These are phyloP conservation scores for Fusarium sp. DNA, from an alignment of 2,329 filamentous ascomycete genomes.

Conservation along the genomic window DNA sequence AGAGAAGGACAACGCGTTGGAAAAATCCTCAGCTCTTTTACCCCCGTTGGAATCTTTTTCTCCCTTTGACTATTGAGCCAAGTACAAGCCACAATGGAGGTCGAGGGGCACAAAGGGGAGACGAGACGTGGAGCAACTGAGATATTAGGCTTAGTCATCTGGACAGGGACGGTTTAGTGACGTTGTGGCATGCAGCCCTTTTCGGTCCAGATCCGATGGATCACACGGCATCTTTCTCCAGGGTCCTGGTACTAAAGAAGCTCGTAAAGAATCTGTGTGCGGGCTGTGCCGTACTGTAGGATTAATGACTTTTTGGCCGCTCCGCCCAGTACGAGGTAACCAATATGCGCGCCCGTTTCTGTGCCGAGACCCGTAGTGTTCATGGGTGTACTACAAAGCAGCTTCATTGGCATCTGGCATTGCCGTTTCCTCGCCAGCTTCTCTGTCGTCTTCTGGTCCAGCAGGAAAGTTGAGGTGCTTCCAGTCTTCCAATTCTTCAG, in stretches of 20 bases:
- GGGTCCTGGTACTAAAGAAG: slow-evolving; percentile 16
- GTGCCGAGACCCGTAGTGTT: background rate
- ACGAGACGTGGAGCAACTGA: slow-evolving; percentile 41
- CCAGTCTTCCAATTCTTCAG: slow-evolving; percentile 95
- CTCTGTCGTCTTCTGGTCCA: slow-evolving; percentile 45
- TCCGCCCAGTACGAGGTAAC: slow-evolving; percentile 9
- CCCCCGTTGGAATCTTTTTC: slow-evolving; percentile 29
- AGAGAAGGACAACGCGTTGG: slow-evolving; percentile 6
- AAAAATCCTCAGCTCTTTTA: slow-evolving; percentile 4
- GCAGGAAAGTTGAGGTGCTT: slow-evolving; percentile 81
- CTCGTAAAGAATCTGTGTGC: slow-evolving; percentile 26
- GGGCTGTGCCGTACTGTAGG: slow-evolving; percentile 22
- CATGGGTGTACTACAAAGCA: slow-evolving; percentile 19
- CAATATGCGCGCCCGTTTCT: background rate
- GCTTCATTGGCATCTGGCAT: slow-evolving; percentile 25
- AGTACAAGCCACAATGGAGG: slow-evolving; percentile 22
- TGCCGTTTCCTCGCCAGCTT: slow-evolving; percentile 35
- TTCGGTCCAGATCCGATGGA: slow-evolving; percentile 16
- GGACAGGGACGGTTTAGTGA: slow-evolving; percentile 17
- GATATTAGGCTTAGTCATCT: slow-evolving; percentile 35
- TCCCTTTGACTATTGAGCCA: slow-evolving; percentile 35
- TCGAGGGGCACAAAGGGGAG: slow-evolving; percentile 42
- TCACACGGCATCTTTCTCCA: slow-evolving; percentile 17
- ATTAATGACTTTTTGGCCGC: slow-evolving; percentile 12
- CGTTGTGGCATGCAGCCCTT: slow-evolving; percentile 22